Percentiles rank a stretch among this genome's conserved stretches.
phyloP scores from a whole-genome alignment of 164 flowering plant genomes.

The Magnolia changhungtana region DNA sequence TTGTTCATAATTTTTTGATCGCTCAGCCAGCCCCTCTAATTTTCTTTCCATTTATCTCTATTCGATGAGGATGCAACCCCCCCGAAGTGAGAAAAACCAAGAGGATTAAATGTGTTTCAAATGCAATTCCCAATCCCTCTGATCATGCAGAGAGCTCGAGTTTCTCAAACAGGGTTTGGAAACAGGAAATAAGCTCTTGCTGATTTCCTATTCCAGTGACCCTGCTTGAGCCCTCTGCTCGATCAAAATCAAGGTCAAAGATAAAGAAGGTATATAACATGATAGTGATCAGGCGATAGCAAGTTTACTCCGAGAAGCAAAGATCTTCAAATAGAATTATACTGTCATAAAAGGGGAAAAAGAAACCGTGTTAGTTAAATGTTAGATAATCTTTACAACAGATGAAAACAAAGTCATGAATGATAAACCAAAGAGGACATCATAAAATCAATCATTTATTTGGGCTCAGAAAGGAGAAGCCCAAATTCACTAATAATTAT shows the following conservation, averaged over 20 bases:
- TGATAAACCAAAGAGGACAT: neutral
- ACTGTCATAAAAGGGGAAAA: neutral
- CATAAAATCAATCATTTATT: no score
- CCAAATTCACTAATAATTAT: no score
- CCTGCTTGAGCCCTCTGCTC: slow-evolving; percentile 1
- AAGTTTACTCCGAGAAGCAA: neutral
- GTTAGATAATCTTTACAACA: neutral
- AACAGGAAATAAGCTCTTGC: slow-evolving; percentile 9
- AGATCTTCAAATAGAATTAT: neutral
- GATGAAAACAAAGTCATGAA: neutral
- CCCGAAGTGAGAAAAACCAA: neutral
- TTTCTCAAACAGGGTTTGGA: slow-evolving; percentile 9
- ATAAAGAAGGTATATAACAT: no score
- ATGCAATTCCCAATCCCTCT: neutral
- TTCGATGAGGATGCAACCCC: slow-evolving; percentile 15
- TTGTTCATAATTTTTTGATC: slow-evolving; percentile 34
- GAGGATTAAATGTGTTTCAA: neutral
- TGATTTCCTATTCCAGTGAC: slow-evolving; percentile 9
- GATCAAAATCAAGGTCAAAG: neutral
- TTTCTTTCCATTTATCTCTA: slow-evolving; percentile 37
- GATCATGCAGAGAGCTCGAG: neutral
- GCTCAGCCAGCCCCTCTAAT: slow-evolving; percentile 31
- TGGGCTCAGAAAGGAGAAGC: no score
- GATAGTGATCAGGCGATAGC: neutral
- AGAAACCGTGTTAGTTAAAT: neutral